Base-by-base conservation (phyloP, 2,329 filamentous ascomycete genomes). In the Pseudocercospora macadamiae region DNA sequence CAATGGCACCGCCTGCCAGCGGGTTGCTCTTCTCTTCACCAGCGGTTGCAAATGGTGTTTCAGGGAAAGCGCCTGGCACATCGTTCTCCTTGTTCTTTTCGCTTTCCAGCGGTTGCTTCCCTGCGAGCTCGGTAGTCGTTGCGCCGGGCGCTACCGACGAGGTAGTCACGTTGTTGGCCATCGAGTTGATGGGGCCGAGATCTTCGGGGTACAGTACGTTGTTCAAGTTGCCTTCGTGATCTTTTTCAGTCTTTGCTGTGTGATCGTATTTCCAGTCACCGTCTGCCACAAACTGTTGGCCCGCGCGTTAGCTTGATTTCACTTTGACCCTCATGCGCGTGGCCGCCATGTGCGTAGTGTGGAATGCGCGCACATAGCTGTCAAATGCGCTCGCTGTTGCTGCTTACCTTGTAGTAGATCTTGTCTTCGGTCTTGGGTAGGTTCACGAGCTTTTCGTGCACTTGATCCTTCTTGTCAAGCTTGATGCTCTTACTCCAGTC, bases 381-480 rank as follows among this genome's bases (percentile, higher is more conserved):
- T 12, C n/a, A n/a, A n/a, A n/a, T n/a, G n/a, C n/a, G n/a, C n/a
- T 45, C 14, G 18, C 16, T n/a, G 16, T 18, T 18, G 18, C 23
- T 37, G 48, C 83, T 65, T 80, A 96, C 93, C 91, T 99, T 99
- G 86, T 97, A 99, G 73, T 88, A 87, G 68, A 96, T 88, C 79
- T 95, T 96, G 64, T 87, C 80, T 49, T 30, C 58, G 16, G 57
- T 80, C 78, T 14, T 80, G 78, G 88, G 81, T 30, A 97, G 82
- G 54, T 85, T 80, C 60, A 99, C 91, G 30, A 86, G 85, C 82
- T 96, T 96, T 77, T 89, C 82, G 76, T 96, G 96, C 68, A 75
- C 74, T 49, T 86, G 81, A 72, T 84, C 89, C 37, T 86, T 82
- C 79, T 91, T 91, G 48, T 92, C 87, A 58, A 99, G 84, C 80